Evolutionary conservation across 202 grass and related monocot species (phyloP), one percentile per base, ranked within the genome.

Genomic region (Cymbopogon flexuosus): DNA sequence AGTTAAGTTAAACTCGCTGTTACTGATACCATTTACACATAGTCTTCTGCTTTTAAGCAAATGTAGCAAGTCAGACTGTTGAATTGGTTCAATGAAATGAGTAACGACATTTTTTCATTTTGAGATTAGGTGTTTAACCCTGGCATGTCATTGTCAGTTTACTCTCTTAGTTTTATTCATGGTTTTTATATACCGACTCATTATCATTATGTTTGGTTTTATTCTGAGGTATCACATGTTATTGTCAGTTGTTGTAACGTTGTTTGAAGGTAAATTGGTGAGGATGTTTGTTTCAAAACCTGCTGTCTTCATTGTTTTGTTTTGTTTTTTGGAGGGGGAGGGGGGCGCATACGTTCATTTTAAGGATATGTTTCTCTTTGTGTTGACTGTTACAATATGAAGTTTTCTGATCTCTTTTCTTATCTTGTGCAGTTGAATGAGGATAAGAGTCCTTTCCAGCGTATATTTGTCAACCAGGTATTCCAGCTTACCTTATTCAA

Each of bases 401-500:
- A 43, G 75, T 73, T 58, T 67, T 14, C 57, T 86, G 64, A 75
- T 41, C 33, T 40, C 19, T 19, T 61, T 89, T 76, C 43, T 89
- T 73, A 37, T 81, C 71, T 91, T 80, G 72, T 88, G 86, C 87
- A 99, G 96, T 91, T 96, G 81, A 99, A 99, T 86, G 89, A 91
- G 72, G 90, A 96, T 73, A 99, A 99, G 83, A 96, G 96, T 83
- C 96, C 96, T 61, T 99, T 96, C 79, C 96, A 96, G 85, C 88
- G 92, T 83, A 96, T 92, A 79, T 99, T 99, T 85, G 96, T 99
- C 47, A 99, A 99, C 75, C 96, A 99, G 93, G 96, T 99, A 80
- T 87, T 46, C 35, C 40, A 47, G 34, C 11, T 82, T 82, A 51
- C 36, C 27, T 49, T 74, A 62, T 62, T 65, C 29, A 31, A 84